Evolutionary conservation across 345 rosid species (phyloP).

Genomic region (Acer yangbiense): DNA sequence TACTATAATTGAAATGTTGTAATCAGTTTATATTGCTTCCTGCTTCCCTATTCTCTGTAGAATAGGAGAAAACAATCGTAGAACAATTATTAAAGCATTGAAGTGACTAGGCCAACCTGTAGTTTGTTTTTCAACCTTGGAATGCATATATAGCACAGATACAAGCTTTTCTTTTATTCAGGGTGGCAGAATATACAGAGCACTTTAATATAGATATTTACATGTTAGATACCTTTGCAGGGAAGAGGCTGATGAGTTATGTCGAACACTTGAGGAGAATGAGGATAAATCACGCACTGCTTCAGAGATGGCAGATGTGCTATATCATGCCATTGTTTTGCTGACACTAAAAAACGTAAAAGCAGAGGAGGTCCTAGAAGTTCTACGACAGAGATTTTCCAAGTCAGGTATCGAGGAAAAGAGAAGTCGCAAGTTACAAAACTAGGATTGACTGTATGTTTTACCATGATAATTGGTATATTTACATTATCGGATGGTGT

Average conservation of each 20-base stretch:
- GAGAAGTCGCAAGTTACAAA: constrained; percentile 35
- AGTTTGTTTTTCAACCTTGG: too few relatives aligned
- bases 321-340: constrained; percentile 80
- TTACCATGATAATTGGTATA: not conserved
- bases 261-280: constrained; percentile 71
- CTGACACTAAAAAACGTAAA: constrained; percentile 40
- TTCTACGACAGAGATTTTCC: constrained; percentile 57
- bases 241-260: constrained; percentile 79
- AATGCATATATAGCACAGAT: not conserved
- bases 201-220: not conserved
- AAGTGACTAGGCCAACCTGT: not conserved
- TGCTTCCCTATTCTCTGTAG: not conserved
- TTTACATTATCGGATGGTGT: too few relatives aligned
- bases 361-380: constrained; percentile 61
- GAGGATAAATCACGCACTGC: constrained; percentile 61
- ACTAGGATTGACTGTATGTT: not conserved
- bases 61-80: not conserved
- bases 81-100: too few relatives aligned
- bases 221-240: constrained; percentile 25
- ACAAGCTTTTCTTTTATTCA: not conserved
- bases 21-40: not conserved
- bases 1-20: constrained; percentile 15
- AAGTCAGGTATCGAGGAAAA: constrained; percentile 80
- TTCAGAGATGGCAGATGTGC: constrained; percentile 82
- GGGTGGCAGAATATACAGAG: not conserved